Base-by-base conservation (phyloP, 352 stramenopile species). In the Phytopythium delawarense region DNA sequence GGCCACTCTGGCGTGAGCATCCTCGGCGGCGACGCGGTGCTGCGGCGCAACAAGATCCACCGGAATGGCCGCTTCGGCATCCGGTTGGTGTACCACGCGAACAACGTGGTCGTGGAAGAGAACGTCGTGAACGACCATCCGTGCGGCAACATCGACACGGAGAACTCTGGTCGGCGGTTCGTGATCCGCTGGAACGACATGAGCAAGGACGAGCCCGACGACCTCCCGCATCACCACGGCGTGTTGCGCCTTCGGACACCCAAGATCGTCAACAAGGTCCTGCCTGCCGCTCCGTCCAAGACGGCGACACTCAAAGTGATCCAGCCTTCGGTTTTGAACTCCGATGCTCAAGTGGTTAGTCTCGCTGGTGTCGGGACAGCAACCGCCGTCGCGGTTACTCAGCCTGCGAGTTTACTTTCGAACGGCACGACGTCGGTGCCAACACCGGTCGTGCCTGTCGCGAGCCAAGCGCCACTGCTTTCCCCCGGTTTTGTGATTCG, bases 161-260 rank as follows among this genome's bases (percentile, higher is more conserved):
- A 94, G 52, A 87, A 88, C 48, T 91, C 82, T 0, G 81, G 81
- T 1, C 79, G 85, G 30, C 80, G 85, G 30, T 92, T 92, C 57
- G 80, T 92, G 32, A 75, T 94, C 28, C 85, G 85, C 5, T 84
- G 79, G 70, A 92, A 91, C 65, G 77, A 88, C 18, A 90, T 92
- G 76, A 69, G 70, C 40, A 89, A 87, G 51, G 70, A 80, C 15
- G 79, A 89, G 25, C 65, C 72, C 0, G 64, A 79, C 7, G 74
- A 82, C 57, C 48, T 87, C 58, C 78, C 83, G 5, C 83, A 92
- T 61, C 61, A 64, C 1, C 83, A 92, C 46, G 76, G 81, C 15
- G 64, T 64, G 16, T 7, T 88, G 34, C 71, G 66, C 18, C 55
- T 91, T 23, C 65, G 66, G 46, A 88, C 81, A 9, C 83, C 70